Base-by-base conservation (phyloP, 1,284 basidiomycete species). In the Marasmius oreades region DNA sequence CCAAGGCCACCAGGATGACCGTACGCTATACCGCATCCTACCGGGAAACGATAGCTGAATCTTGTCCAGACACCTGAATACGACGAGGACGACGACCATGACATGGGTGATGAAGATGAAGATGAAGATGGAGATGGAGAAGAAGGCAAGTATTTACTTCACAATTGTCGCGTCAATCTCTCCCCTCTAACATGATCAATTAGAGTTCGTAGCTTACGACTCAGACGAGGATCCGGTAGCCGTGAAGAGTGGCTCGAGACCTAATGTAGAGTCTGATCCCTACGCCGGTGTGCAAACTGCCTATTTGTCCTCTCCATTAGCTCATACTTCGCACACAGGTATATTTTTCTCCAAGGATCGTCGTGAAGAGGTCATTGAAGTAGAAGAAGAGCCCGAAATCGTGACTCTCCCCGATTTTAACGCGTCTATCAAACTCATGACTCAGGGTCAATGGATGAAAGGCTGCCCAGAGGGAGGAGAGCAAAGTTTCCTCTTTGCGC, bases 381-480 rank as follows among this genome's bases (percentile, higher is more conserved):
- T 92, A 1, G 85, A 93, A 66, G 90, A 93, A 69, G 81, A 87
- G 55, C 78, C 88, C 6, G 88, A 90, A 67, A 69, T 73, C 3
- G 73, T 77, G 34, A 59, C 68, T 33, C 66, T 88, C 23, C 70
- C 76, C 2, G 80, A 74, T 45, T 69, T 67, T 14, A 70, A 70
- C 50, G 77, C 81, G 59, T 69, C 71, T 16, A 77, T 88, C 23
- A 82, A 82, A 57, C 72, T 94, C 39, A 84, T 95, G 80, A 86
- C 86, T 22, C 89, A 91, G 69, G 90, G 90, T n/a, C 86, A 93
- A 66, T 96, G 93, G 93, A 95, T 95, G 93, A 93, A 91, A 68
- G 93, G 93, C 8, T 95, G 93, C 70, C 92, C 93, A 0, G 93
- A 95, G 70, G 92, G 91, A 57, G 86, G 86, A 65, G 93, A 95